Base-by-base conservation (phyloP, 2,329 filamentous ascomycete genomes). In the Aspergillus viridinutans region DNA sequence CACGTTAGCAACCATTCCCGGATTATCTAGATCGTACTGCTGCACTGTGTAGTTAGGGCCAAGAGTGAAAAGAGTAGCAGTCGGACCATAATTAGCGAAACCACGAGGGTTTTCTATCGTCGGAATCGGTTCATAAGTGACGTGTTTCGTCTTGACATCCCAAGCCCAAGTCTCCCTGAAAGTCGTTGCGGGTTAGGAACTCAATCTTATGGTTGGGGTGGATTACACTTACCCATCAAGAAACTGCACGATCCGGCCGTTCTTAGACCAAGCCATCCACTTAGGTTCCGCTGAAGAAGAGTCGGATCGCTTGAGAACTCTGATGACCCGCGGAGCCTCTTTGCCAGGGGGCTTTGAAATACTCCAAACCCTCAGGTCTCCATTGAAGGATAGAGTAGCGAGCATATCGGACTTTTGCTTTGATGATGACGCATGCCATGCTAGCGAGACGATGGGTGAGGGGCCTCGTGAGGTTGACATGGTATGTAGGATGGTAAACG, bases 241-340 rank as follows among this genome's bases (percentile, higher is more conserved):
- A 74, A 87, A 92, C 75, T 99, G 94, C 61, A 99, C 86, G 63
- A 99, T 92, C 64, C 92, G 89, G 42, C 94, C 94, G 77, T 96
- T 97, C 77, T 97, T 97, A 0, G 94, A 97, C 94, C 94, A 99
- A 21, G 87, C 89, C 81, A 97, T 92, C 94, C 94, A 99, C 71
- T 96, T 96, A 40, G 90, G 88, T 1, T 91, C 91, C 2, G 85
- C 77, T 35, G 85, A 78, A 63, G 83, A 86, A 62, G 86, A 86
- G 59, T 96, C 92, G 7, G 86, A 86, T 66, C 90, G 83, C 72
- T 90, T 93, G 50, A 99, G 78, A 28, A 95, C 87, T 60, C 94
- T 84, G 58, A 97, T 95, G 7, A 97, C 89, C 68, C 92, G 93
- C 38, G 92, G 92, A 20, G 88, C 82, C 64, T 96, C 89, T 50